phyloP scores from a whole-genome alignment of 441 rosid genomes.

The Populus hybrid region DNA sequence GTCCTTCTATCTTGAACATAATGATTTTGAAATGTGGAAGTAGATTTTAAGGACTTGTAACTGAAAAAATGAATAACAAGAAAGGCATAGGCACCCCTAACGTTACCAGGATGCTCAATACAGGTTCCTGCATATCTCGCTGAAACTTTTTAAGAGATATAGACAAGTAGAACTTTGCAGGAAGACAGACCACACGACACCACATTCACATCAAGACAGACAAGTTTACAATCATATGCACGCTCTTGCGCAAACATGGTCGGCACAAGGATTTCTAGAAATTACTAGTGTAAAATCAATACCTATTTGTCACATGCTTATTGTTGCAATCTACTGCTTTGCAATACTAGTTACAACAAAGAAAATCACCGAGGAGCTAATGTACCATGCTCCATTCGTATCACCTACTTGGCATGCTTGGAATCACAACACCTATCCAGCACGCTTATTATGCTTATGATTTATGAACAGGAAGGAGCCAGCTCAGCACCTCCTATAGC shows the following conservation, averaged over 20 bases:
- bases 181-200: neutral
- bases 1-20: neutral
- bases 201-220: neutral
- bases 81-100: neutral
- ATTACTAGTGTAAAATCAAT: too few species aligned
- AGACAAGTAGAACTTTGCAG: neutral
- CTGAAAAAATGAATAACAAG: neutral
- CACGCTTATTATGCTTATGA: neutral
- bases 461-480: too few species aligned
- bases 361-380: neutral
- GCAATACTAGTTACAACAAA: neutral
- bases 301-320: neutral
- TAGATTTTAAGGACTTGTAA: neutral
- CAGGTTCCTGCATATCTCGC: neutral
- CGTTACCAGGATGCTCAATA: neutral
- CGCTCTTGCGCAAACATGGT: neutral
- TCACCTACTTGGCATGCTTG: neutral
- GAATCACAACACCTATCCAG: neutral
- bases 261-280: neutral
- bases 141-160: neutral
- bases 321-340: neutral
- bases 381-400: neutral
- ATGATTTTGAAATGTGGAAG: too few species aligned
- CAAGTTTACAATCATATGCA: neutral
- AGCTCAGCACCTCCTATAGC: neutral